Conservation (phyloP, 1,284 basidiomycete species). For the Meira nashicola region DNA sequence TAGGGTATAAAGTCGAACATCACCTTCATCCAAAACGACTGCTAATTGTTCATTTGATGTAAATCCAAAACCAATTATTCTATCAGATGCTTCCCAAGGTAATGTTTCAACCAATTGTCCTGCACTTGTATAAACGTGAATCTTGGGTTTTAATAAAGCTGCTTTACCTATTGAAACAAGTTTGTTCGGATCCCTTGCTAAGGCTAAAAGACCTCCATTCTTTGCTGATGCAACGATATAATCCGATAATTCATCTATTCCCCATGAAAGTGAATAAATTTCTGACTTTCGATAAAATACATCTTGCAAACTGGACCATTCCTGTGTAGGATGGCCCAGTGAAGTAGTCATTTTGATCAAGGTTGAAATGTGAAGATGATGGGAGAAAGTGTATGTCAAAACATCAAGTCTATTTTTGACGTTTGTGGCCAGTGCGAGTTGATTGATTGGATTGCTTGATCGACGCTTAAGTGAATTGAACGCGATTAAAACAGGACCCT, state of each 20-base stretch:
- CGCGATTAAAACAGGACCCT: too few relatives aligned
- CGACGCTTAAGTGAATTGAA: too few relatives aligned
- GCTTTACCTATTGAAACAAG: constrained; percentile 69
- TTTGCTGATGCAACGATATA: constrained; percentile 75
- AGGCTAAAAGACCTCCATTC: constrained; percentile 81
- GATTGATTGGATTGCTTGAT: too few relatives aligned
- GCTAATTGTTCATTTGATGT: constrained; percentile 73
- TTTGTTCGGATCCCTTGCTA: constrained; percentile 79
- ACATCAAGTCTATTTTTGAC: too few relatives aligned
- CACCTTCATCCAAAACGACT: constrained; percentile 84
- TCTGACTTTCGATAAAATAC: constrained; percentile 64
- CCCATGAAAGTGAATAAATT: constrained; percentile 74
- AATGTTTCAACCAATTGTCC: constrained; percentile 55
- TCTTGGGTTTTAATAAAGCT: constrained; percentile 64
- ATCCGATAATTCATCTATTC: constrained; percentile 70
- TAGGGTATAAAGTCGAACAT: constrained; percentile 82
- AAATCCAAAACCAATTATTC: constrained; percentile 77
- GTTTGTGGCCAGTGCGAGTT: too few relatives aligned
- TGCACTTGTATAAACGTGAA: constrained; percentile 57
- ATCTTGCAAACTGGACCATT: constrained; percentile 44
- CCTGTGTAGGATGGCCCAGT: constrained; percentile 28
- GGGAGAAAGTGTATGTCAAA: neutral
- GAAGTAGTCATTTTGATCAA: neutral
- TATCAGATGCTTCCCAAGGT: constrained; percentile 67
- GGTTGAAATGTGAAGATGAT: neutral